Conservation (phyloP, 106 monocot genomes). For the Dendrobium catenatum region DNA sequence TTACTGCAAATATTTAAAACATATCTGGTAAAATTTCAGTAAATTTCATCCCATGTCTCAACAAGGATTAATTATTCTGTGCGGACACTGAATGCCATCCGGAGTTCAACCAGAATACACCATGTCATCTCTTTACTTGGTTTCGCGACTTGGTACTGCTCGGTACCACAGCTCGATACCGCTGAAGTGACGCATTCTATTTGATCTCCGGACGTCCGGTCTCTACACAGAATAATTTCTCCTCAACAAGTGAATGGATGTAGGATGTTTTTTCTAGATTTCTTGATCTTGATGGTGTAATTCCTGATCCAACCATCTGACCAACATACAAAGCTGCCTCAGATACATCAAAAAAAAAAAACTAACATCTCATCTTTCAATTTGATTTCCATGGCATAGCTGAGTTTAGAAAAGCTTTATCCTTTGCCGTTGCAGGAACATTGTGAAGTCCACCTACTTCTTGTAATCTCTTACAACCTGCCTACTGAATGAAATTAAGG, state of each 20-base stretch:
- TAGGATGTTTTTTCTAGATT: slow-evolving; percentile 47
- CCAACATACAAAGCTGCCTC: neutral
- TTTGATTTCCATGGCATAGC: slow-evolving; percentile 13
- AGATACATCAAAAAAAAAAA: neutral
- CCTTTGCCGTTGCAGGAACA: slow-evolving; percentile 86
- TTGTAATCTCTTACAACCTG: slow-evolving; percentile 31
- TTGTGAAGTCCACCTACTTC: slow-evolving; percentile 79
- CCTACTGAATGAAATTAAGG: slow-evolving; percentile 62
- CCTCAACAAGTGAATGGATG: slow-evolving; percentile 47
- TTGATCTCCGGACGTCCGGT: too few species aligned
- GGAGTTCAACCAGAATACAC: too few species aligned
- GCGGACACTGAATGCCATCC: too few species aligned
- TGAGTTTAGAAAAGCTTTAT: slow-evolving; percentile 34
- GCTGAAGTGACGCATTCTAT: too few species aligned
- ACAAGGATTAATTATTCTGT: slow-evolving; percentile 6
- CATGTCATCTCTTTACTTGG: too few species aligned
- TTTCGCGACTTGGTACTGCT: too few species aligned
- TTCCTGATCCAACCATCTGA: neutral
- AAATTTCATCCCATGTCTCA: slow-evolving; percentile 92
- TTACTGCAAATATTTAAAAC: slow-evolving; percentile 43
- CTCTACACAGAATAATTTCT: too few species aligned
- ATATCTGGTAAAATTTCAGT: slow-evolving; percentile 80
- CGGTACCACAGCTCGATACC: too few species aligned
- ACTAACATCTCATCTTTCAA: slow-evolving; percentile 5
- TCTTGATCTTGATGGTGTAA: slow-evolving; percentile 20